phyloP scores from a whole-genome alignment of 2,329 filamentous ascomycete genomes.

The Aureobasidium leucospermi region DNA sequence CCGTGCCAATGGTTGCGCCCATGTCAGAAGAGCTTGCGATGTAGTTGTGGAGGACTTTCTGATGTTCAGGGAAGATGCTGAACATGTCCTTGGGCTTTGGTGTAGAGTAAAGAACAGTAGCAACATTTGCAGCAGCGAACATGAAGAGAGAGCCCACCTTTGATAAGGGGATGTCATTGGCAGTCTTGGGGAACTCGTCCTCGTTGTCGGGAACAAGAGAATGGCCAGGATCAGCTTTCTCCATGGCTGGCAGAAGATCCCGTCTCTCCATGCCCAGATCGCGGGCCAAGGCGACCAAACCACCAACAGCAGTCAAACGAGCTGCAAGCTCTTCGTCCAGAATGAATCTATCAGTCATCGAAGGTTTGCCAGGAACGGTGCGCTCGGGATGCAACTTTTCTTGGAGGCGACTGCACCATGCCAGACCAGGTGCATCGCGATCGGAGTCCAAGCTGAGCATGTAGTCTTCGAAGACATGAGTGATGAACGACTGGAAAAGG shows the following conservation, averaged over 20 bases:
- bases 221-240: not conserved
- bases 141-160: slow-evolving; percentile 49
- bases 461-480: slow-evolving; percentile 68
- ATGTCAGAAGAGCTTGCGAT: slow-evolving; percentile 35
- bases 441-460: slow-evolving; percentile 44
- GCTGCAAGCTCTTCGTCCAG: slow-evolving; percentile 55
- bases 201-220: slow-evolving; percentile 32
- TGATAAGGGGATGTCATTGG: slow-evolving; percentile 49
- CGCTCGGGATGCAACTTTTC: slow-evolving; percentile 62
- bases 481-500: slow-evolving; percentile 69
- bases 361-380: slow-evolving; percentile 54
- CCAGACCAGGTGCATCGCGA: slow-evolving; percentile 40
- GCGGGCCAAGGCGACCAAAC: slow-evolving; percentile 60
- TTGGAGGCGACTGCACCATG: slow-evolving; percentile 51
- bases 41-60: slow-evolving; percentile 45
- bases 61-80: slow-evolving; percentile 47
- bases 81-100: slow-evolving; percentile 26
- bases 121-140: slow-evolving; percentile 45
- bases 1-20: slow-evolving; percentile 33
- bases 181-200: slow-evolving; percentile 46
- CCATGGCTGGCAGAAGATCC: slow-evolving; percentile 33
- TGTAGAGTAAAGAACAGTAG: slow-evolving; percentile 41
- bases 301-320: slow-evolving; percentile 61
- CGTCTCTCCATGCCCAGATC: slow-evolving; percentile 45
- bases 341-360: slow-evolving; percentile 57